Conservation (phyloP, 2,329 filamentous ascomycete species). For the Nothophaeocryptopus gaeumannii region DNA sequence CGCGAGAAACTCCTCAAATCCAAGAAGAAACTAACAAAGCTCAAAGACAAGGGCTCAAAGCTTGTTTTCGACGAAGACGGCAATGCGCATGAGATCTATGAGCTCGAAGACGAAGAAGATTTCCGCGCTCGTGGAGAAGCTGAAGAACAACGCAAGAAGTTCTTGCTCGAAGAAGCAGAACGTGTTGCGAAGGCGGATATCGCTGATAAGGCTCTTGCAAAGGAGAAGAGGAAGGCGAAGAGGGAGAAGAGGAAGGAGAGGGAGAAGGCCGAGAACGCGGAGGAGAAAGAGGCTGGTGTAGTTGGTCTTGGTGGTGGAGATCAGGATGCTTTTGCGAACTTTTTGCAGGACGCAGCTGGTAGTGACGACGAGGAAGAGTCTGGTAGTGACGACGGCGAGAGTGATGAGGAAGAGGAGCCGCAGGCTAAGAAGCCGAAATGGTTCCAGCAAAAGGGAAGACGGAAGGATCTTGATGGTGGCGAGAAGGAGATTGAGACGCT, state of each 20-base stretch:
- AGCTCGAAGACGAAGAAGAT: constrained; percentile 78
- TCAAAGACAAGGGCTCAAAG: constrained; percentile 81
- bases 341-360: constrained; percentile 36
- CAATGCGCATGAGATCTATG: constrained; percentile 78
- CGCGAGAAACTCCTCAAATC: constrained; percentile 92
- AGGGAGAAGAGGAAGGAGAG: constrained; percentile 68
- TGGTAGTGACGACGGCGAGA: constrained; percentile 42
- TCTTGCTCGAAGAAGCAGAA: constrained; percentile 71
- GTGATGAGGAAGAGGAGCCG: constrained; percentile 45
- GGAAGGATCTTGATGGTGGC: constrained; percentile 50
- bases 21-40: constrained; percentile 91
- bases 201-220: constrained; percentile 76
- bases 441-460: constrained; percentile 67
- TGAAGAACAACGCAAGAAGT: constrained; percentile 71
- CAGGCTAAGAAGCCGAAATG: constrained; percentile 72
- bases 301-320: constrained; percentile 28
- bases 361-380: constrained; percentile 30
- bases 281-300: constrained; percentile 27
- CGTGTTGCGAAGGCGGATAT: constrained; percentile 73
- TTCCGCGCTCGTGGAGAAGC: constrained; percentile 74
- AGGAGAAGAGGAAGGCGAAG: constrained; percentile 75
- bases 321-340: constrained; percentile 44
- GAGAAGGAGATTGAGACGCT: constrained; percentile 69
- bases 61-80: constrained; percentile 92
- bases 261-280: constrained; percentile 52